A percentile compares a stretch with the other conserved stretches of the same genome.
Evolutionary conservation across 768 basidiomycete species (phyloP).

Genomic region (Rhizopogon sp.): DNA sequence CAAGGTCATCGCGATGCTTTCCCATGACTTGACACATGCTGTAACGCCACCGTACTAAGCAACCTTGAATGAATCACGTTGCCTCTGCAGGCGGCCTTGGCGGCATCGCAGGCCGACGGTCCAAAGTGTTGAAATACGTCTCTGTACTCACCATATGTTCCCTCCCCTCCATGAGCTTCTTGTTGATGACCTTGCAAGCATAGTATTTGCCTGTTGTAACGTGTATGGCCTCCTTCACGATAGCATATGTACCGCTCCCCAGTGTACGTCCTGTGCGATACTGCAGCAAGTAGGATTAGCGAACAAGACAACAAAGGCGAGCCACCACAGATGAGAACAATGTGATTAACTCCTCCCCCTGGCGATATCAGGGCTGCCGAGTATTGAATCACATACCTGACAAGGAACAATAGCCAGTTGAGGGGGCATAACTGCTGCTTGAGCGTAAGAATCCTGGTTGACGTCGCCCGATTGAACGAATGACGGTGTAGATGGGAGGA

Average conservation of each 20-base stretch:
- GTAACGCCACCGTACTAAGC: not conserved
- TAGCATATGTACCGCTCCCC: slow-evolving; percentile 91
- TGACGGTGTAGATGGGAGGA: not conserved
- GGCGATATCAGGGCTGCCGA: not conserved
- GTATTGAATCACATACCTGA: slow-evolving; percentile 29
- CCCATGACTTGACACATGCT: slow-evolving; percentile 1
- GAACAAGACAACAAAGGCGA: slow-evolving; percentile 2
- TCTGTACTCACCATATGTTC: slow-evolving; percentile 83
- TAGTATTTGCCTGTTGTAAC: slow-evolving; percentile 91
- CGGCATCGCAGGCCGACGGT: not conserved
- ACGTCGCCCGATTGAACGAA: not conserved
- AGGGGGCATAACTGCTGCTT: slow-evolving; percentile 21
- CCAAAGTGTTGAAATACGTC: not conserved
- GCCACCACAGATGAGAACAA: not conserved
- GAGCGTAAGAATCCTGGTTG: slow-evolving; percentile 13
- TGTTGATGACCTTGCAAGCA: slow-evolving; percentile 99
- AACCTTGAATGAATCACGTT: not conserved
- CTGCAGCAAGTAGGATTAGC: slow-evolving; percentile 30
- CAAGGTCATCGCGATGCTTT: slow-evolving; percentile 7
- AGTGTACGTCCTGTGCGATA: slow-evolving; percentile 86
- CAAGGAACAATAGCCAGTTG: slow-evolving; percentile 38
- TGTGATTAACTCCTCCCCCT: not conserved
- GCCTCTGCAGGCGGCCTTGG: not conserved
- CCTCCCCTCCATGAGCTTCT: slow-evolving; percentile 96
- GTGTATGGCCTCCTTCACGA: slow-evolving; percentile 93